Base-by-base conservation (phyloP, 768 basidiomycete genomes). In the Boletellus ananas region DNA sequence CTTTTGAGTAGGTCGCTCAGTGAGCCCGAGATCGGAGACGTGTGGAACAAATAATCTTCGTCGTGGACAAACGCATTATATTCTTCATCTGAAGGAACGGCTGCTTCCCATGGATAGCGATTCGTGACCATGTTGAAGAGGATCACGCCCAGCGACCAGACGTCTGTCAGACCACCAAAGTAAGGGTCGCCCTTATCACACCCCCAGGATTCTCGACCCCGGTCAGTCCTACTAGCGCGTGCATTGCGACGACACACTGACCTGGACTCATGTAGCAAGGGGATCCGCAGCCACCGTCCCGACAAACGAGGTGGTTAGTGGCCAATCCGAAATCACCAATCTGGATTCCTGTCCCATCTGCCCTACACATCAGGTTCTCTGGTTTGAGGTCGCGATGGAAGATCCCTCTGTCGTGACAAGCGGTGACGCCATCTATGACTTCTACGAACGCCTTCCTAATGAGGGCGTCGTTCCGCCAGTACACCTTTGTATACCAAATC, bases 321-420 rank as follows among this genome's bases (percentile, higher is more conserved):
- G 80, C 76, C 42, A 90, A 68, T 23, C 89, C 89, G 76, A 91
- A 91, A 68, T 90, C 88, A 16, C 84, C 80, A 38, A 90, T 71
- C 51, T 75, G 74, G 37, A 90, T 72, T 52, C 73, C 64, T 29
- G 65, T 63, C 21, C 83, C 83, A 47, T 69, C 80, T 62, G 62
- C 68, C 54, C 69, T 78, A 62, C 80, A 83, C 33, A 90, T 72
- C 23, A 90, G 72, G 66, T 84, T 89, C 64, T 90, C 89, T 2
- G 89, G 89, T 67, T 91, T 91, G 60, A 93, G 76, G 61, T 91
- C 88, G 25, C 89, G 84, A 69, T 92, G 90, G 63, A 77, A 89
- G 55, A 94, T 80, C 16, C 80, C 78, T 21, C 74, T 70, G 35
- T 74, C 66, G 60, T 91, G 88, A 60, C 85, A 87, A 61, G 84